Evolutionary conservation across 345 rosid genomes (phyloP).

Genomic region (Lumnitzera racemosa): DNA sequence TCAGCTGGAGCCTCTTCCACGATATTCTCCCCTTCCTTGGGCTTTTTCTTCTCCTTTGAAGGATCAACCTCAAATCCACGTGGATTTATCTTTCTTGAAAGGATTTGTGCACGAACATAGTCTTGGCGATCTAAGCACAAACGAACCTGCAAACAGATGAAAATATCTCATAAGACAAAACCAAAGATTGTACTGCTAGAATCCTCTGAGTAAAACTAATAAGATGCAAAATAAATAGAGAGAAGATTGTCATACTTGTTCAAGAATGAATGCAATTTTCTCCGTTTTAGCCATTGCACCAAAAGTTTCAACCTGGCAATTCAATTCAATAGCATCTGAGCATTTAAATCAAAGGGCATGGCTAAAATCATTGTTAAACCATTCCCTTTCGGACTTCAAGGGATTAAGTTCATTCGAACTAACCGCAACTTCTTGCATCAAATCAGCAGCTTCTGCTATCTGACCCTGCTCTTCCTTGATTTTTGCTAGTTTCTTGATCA

Average conservation of each 20-base stretch:
- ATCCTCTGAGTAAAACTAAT: background rate
- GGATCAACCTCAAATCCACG: conserved; percentile 76
- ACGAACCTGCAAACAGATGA: conserved; percentile 48
- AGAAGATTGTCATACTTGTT: conserved; percentile 47
- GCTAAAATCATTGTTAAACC: background rate
- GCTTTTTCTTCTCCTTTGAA: conserved; percentile 84
- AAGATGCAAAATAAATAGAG: background rate
- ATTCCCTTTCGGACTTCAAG: background rate
- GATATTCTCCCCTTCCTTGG: conserved; percentile 79
- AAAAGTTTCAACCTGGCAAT: conserved; percentile 82
- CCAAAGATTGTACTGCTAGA: background rate
- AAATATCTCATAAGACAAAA: conserved; percentile 6
- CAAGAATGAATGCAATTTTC: conserved; percentile 92
- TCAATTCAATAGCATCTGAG: conserved; percentile 9
- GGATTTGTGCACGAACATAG: conserved; percentile 91
- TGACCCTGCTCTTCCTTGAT: conserved; percentile 85
- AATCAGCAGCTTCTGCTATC: conserved; percentile 93
- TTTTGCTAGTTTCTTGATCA: conserved; percentile 83
- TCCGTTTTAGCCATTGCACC: conserved; percentile 98
- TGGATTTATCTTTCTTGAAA: conserved; percentile 88
- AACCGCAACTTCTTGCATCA: conserved; percentile 99
- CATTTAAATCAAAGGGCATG: background rate
- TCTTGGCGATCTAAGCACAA: conserved; percentile 89
- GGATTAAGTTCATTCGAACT: conserved; percentile 10
- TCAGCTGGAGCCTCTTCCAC: conserved; percentile 96